These are phyloP conservation scores for Brassica carinata DNA, from an alignment of 345 rosid species.

Conservation along the genomic window DNA sequence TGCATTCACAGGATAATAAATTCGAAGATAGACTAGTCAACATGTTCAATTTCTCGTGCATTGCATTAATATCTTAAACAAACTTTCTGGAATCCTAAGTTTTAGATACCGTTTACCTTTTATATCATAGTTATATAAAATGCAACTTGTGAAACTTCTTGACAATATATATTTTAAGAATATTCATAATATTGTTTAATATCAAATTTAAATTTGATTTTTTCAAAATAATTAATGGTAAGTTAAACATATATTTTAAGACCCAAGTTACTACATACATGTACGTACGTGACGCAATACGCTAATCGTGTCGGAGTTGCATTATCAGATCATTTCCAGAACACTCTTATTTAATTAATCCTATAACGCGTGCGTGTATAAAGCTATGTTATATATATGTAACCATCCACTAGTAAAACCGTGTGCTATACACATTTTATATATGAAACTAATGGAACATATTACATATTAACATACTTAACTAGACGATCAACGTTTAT, in stretches of 20 bases:
- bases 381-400: not conserved
- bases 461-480: not conserved
- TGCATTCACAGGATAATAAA: constrained; percentile 7
- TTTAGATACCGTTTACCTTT: not conserved
- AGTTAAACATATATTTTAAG: no score
- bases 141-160: constrained; percentile 28
- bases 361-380: not conserved
- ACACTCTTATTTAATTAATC: not conserved
- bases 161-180: constrained; percentile 7
- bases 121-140: not conserved
- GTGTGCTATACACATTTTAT: constrained; percentile 6
- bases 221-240: no score
- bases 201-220: no score
- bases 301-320: constrained; percentile 6
- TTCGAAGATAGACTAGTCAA: constrained; percentile 34
- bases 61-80: constrained; percentile 14
- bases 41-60: constrained; percentile 36
- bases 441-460: no score
- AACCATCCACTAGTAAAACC: constrained; percentile 3
- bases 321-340: constrained; percentile 15
- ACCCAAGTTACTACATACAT: not conserved
- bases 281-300: constrained; percentile 7
- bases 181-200: no score
- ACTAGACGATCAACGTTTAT: constrained; percentile 17
- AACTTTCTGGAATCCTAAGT: constrained; percentile 39